Evolutionary conservation across 768 basidiomycete species (phyloP).

Genomic region (Russula ochroleuca): DNA sequence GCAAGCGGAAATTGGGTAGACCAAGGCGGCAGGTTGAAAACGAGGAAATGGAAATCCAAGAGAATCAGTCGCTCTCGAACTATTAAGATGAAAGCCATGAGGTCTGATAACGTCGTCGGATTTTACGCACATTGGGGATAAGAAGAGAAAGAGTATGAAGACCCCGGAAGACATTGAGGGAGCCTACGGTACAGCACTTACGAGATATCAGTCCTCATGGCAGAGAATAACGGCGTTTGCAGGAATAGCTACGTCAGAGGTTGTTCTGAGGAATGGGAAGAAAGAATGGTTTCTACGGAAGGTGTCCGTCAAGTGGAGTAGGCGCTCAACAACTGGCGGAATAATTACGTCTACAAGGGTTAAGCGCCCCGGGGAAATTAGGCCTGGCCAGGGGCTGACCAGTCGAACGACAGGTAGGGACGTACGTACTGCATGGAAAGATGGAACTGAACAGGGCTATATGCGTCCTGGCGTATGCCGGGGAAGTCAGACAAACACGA

Average conservation of each 20-base stretch:
- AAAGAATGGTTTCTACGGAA: constrained; percentile 8
- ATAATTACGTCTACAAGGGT: constrained; percentile 17
- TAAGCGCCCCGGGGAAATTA: constrained; percentile 23
- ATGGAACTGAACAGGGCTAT: neutral
- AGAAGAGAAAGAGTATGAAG: constrained; percentile 12
- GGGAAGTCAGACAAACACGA: neutral
- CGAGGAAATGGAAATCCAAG: constrained; percentile 6
- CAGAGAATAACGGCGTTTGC: constrained; percentile 12
- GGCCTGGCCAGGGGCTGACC: constrained; percentile 11
- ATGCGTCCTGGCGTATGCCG: constrained; percentile 1
- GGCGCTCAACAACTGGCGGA: constrained; percentile 14
- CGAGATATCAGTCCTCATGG: constrained; percentile 17
- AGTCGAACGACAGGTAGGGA: neutral
- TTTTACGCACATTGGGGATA: constrained; percentile 11
- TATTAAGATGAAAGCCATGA: constrained; percentile 3
- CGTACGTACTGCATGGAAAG: neutral
- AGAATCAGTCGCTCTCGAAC: neutral
- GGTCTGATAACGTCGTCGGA: constrained; percentile 12
- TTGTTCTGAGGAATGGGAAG: constrained; percentile 11
- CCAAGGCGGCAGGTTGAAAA: neutral
- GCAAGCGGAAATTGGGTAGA: constrained; percentile 6
- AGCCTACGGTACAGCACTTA: constrained; percentile 7
- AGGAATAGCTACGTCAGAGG: constrained; percentile 23
- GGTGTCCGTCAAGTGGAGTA: neutral
- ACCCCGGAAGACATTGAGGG: constrained; percentile 12